Percentiles rank a stretch among this genome's conserved stretches.
Evolutionary conservation across 345 rosid species (phyloP).

Genomic region (Eucalyptus pauciflora): DNA sequence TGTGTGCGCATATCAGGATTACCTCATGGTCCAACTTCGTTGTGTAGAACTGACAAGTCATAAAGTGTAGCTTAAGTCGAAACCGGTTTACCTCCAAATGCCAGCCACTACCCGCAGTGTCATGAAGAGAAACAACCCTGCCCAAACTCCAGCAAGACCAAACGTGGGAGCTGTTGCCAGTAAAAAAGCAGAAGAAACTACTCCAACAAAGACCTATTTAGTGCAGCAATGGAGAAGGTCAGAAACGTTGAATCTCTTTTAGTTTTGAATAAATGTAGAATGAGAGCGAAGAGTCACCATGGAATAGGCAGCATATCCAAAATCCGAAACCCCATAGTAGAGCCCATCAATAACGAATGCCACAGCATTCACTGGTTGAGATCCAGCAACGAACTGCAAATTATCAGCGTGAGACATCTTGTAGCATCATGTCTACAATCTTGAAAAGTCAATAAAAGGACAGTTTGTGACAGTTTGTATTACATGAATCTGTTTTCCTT

Average conservation of each 20-base stretch:
- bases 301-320: constrained; percentile 79
- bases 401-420: neutral
- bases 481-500: neutral
- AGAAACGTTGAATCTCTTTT: neutral
- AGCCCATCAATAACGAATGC: constrained; percentile 94
- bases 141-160: constrained; percentile 84
- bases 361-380: constrained; percentile 86
- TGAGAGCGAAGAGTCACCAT: constrained; percentile 39
- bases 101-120: constrained; percentile 75
- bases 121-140: constrained; percentile 90
- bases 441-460: neutral
- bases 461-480: neutral
- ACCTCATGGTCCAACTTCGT: neutral
- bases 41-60: neutral
- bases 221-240: neutral
- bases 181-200: constrained; percentile 55
- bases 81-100: constrained; percentile 62
- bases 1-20: neutral
- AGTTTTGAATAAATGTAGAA: neutral
- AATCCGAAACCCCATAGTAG: constrained; percentile 90
- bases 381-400: constrained; percentile 80
- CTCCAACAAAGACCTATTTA: constrained; percentile 47
- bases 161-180: constrained; percentile 51
- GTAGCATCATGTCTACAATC: neutral
- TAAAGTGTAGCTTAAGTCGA: neutral